Base-by-base conservation (phyloP, 2,329 filamentous ascomycete species). In the Colletotrichum lindemuthianum region DNA sequence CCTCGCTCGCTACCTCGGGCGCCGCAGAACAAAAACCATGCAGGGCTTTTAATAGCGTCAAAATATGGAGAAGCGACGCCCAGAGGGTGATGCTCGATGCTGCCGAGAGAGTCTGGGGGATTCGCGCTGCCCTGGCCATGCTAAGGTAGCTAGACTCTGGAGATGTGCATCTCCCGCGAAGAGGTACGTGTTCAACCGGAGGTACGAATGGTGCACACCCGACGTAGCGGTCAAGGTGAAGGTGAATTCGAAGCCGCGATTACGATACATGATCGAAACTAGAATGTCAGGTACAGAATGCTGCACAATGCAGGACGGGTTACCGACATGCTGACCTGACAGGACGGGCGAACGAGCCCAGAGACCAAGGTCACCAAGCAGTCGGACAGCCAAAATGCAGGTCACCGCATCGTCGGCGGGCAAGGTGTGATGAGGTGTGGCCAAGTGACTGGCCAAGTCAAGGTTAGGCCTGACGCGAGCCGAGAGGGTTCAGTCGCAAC, bases 211-310 rank as follows among this genome's bases (percentile, higher is more conserved):
- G 37, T 40, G 37, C 37, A 41, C 51, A 11, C n/a, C n/a, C n/a
- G n/a, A n/a, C 33, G 59, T 15, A 33, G 53, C 63, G 54, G 60
- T 59, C 41, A 64, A 59, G 40, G 48, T 59, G 63, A 45, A 59
- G 59, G 60, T 54, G 43, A 64, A 50, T 66, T 50, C 60, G 40
- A 59, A 34, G 54, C 60, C 59, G 49, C 48, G 13, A 66, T 59
- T 48, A 66, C 63, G 59, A 59, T 66, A 64, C 63, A 57, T 53
- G 60, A 64, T 64, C 40, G 40, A 64, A 59, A 59, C 53, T 44
- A 53, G 59, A 64, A 54, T 64, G 63, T 36, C 63, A 64, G 63
- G 63, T 50, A 66, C 43, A 55, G 24, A 49, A 51, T 65, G 61
- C 57, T 50, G 61, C 44, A 39, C 33, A 12, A 37, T 53, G 47